A percentile compares a stretch with the other conserved stretches of the same genome.
Conservation (phyloP, 495 filamentous ascomycete species). For the Penicillium soppii region DNA sequence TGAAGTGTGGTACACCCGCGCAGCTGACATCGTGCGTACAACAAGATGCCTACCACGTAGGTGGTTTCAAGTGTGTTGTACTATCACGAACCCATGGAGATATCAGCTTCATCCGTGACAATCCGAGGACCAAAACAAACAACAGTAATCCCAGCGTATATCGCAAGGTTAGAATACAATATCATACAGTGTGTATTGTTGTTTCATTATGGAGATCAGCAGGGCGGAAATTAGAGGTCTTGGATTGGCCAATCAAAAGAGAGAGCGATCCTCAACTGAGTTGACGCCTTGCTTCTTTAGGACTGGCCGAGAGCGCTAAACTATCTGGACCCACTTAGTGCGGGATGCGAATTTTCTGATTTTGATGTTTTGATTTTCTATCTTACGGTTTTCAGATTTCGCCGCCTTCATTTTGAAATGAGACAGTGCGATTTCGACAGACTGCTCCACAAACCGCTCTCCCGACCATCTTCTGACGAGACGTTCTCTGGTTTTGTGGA, state of each 20-base stretch:
- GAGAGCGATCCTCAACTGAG: not conserved
- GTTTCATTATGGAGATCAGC: slow-evolving; percentile 20
- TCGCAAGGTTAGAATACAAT: not conserved
- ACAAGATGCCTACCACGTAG: too few relatives aligned
- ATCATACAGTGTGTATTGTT: not conserved
- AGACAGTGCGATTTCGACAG: slow-evolving; percentile 6
- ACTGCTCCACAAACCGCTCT: not conserved
- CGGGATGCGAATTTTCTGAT: slow-evolving; percentile 14
- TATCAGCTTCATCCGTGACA: too few relatives aligned
- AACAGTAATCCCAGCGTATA: not conserved
- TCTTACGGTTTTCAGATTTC: not conserved
- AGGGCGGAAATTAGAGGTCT: slow-evolving; percentile 24
- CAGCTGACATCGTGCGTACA: too few relatives aligned
- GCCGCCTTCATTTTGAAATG: not conserved
- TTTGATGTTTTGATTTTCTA: slow-evolving; percentile 3
- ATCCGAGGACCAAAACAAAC: not conserved
- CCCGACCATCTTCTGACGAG: not conserved
- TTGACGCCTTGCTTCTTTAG: slow-evolving; percentile 12
- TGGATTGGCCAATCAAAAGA: slow-evolving; percentile 3
- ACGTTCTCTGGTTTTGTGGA: not conserved
- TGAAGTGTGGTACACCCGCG: not conserved
- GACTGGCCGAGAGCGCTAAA: slow-evolving; percentile 10
- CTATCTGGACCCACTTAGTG: slow-evolving; percentile 19
- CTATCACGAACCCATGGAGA: too few relatives aligned
- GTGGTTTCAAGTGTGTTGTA: too few relatives aligned